Base-by-base conservation (phyloP, 257 asterid species). In the Gentiana macrophylla region DNA sequence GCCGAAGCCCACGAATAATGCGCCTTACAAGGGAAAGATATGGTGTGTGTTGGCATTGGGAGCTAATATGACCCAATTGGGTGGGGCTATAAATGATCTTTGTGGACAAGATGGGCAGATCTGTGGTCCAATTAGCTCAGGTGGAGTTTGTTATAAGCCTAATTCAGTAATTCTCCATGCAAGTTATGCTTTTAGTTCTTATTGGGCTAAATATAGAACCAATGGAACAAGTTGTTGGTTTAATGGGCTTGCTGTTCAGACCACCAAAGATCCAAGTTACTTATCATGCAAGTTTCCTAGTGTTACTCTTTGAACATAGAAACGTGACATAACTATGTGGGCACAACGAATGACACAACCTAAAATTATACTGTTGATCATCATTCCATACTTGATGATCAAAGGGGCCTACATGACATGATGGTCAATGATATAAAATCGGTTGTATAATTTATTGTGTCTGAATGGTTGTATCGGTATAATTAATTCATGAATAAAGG, bases 111-210 rank as follows among this genome's bases (percentile, higher is more conserved):
- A 80, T 7, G 75, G 74, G 3, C 72, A 65, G 2, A 77, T 77
- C 1, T 84, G 96, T 41, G 74, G 60, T 1, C 86, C 65, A 11
- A 76, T 84, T 4, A 72, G 74, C 32, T 90, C 93, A 0, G 93
- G 82, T 9, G 68, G 61, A 48, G 60, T 38, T 8, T 88, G 96
- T 53, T 80, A 84, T 47, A 74, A 67, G 64, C 94, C 94, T 2
- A 71, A 84, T 2, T 80, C 84, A 0, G 8, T 70, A 4, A 36
- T 51, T 2, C 48, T 79, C 0, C 94, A 82, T 55, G 93, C 96
- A 32, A 88, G 69, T 73, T 88, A 78, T 44, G 94, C 85, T 11
- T 88, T 88, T 60, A 88, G 87, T 53, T 77, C 96, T 1, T 87
- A 80, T 52, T 87, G 94, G 94, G 70, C 75, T 2, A 57, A 68